phyloP scores from a whole-genome alignment of 106 monocot genomes.

The Cymbidium sinense region DNA sequence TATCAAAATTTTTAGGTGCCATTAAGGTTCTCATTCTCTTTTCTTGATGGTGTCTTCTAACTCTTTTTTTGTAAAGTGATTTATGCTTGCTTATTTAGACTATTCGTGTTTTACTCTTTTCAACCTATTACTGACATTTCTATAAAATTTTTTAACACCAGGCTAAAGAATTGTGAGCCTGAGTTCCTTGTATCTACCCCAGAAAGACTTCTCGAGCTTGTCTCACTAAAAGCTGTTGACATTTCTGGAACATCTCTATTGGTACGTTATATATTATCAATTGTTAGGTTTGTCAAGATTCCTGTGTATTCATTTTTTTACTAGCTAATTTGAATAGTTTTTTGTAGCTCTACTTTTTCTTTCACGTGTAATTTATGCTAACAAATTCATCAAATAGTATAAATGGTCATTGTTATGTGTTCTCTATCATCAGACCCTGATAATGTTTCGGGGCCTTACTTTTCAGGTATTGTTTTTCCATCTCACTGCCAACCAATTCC shows the following conservation, averaged over 20 bases:
- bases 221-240: constrained; percentile 57
- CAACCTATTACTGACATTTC: neutral
- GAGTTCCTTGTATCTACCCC: constrained; percentile 88
- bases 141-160: constrained; percentile 22
- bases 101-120: neutral
- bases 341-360: neutral
- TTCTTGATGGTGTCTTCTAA: neutral
- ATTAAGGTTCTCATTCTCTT: neutral
- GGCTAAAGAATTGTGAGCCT: constrained; percentile 82
- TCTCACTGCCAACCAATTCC: neutral
- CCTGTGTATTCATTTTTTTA: neutral
- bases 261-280: constrained; percentile 31
- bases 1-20: neutral
- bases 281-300: neutral
- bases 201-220: constrained; percentile 74
- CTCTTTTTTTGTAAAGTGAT: neutral
- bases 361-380: neutral
- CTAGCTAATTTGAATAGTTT: neutral
- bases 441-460: neutral
- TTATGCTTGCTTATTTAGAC: neutral
- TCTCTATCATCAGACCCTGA: neutral
- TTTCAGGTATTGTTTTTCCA: neutral
- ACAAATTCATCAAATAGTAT: neutral
- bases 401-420: neutral
- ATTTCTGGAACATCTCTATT: constrained; percentile 61